Base-by-base conservation (phyloP, 305 asterid genomes). In the Withania somnifera region DNA sequence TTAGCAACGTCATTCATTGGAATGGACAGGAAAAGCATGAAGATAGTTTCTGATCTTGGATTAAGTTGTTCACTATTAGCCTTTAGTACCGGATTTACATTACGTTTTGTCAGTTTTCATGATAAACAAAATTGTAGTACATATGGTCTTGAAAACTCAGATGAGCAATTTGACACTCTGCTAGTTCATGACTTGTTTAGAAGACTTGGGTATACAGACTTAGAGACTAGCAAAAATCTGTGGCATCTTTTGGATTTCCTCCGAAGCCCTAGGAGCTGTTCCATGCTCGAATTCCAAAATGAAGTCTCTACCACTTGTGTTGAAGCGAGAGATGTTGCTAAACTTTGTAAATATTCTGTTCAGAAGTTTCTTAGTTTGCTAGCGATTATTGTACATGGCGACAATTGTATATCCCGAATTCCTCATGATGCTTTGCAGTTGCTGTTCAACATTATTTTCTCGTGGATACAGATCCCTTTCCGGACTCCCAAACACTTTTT, bases 11-110 rank as follows among this genome's bases (percentile, higher is more conserved):
- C 97, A 83, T 90, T 87, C 85, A 67, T 84, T 79, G 95, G 89
- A 79, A 90, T 92, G 89, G 98, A 91, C 86, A 85, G 84, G 82
- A 86, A 86, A 69, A 92, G 95, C 86, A 77, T 83, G 82, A 82
- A 53, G 88, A 83, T 86, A 63, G 81, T 96, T 84, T 93, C 94
- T 10, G 86, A 88, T 20, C 90, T 94, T 83, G 95, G 98, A 40
- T 81, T 90, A 85, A 81, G 92, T 87, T 96, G 98, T 88, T 96
- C 98, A n/a, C 77, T 94, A 40, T 78, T 96, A 90, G 98, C 99
- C 83, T 96, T 96, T 78, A 82, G 91, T 88, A 85, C 90, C 60
- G 95, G 92, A 79, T 90, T 90, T 75, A 86, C 91, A 60, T 87
- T 89, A 83, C 79, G 84, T 82, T 77, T 87, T 38, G 90, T 91